Evolutionary conservation across 2,329 filamentous ascomycete species (phyloP).

Genomic region (Ascochyta rabiei): DNA sequence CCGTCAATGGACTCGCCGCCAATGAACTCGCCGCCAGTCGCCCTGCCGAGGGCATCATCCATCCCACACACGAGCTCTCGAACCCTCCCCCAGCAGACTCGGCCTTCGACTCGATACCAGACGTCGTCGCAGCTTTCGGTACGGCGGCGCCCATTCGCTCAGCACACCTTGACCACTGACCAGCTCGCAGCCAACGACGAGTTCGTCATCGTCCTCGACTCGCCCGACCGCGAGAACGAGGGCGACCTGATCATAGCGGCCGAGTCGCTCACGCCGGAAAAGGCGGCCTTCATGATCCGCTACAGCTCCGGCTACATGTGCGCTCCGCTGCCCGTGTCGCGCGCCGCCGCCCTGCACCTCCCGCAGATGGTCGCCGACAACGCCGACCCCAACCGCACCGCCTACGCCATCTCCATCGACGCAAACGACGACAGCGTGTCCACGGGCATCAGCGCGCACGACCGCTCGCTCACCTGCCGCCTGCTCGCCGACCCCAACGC

Average conservation of each 20-base stretch:
- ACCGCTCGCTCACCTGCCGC: conserved; percentile 82
- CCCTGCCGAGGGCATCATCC: conserved; percentile 18
- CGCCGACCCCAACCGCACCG: conserved; percentile 83
- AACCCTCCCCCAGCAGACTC: conserved; percentile 41
- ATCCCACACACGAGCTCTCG: conserved; percentile 19
- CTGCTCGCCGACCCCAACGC: conserved; percentile 69
- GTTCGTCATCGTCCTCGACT: conserved; percentile 96
- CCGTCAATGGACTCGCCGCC: conserved; percentile 23
- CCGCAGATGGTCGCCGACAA: conserved; percentile 87
- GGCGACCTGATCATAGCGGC: conserved; percentile 97
- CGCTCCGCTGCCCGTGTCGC: conserved; percentile 75
- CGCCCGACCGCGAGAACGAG: conserved; percentile 92
- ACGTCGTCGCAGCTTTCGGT: conserved; percentile 55
- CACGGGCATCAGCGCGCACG: conserved; percentile 89
- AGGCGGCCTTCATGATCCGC: conserved; percentile 96
- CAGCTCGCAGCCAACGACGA: conserved; percentile 63
- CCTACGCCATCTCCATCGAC: conserved; percentile 92
- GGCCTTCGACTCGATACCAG: conserved; percentile 55
- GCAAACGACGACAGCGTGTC: conserved; percentile 68
- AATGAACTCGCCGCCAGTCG: conserved; percentile 27
- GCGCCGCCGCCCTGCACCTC: conserved; percentile 74
- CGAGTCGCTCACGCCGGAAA: conserved; percentile 78
- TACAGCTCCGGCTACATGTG: conserved; percentile 90
- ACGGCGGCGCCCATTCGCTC: not conserved
- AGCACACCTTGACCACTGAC: conserved; percentile 1